A percentile compares a stretch with the other conserved stretches of the same genome.
Conservation (phyloP, 257 asterid genomes). For the Petunia secreta region DNA sequence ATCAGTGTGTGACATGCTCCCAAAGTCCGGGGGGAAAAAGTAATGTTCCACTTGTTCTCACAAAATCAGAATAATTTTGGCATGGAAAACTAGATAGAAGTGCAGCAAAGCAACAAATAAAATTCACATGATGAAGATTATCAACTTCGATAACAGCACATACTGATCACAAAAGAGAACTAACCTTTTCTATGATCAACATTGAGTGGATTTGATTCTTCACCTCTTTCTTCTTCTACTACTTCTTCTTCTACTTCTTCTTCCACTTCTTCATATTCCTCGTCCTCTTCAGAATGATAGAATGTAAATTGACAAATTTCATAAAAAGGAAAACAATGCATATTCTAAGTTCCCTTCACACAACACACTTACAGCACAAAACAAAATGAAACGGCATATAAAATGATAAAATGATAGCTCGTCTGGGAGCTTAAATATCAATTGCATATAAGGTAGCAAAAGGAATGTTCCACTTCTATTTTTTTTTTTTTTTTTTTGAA, state of each 20-base stretch:
- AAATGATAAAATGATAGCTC: neutral
- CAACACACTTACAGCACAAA: neutral
- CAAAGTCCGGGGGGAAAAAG: too few relatives aligned
- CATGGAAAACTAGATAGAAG: conserved; percentile 10
- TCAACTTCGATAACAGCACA: neutral
- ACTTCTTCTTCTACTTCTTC: neutral
- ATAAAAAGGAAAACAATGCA: too few relatives aligned
- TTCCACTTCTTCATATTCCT: neutral
- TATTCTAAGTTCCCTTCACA: neutral
- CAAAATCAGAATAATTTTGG: neutral
- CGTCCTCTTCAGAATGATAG: too few relatives aligned
- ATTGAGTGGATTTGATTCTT: conserved; percentile 13
- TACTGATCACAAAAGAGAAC: conserved; percentile 7
- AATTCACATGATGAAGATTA: neutral
- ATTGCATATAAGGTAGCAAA: neutral
- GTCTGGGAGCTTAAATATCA: neutral
- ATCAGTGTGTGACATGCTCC: too few relatives aligned
- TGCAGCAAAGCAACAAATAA: neutral
- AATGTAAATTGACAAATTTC: too few relatives aligned
- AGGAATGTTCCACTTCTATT: too few relatives aligned
- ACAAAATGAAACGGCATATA: neutral
- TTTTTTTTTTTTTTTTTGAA: too few relatives aligned
- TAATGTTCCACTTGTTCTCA: neutral
- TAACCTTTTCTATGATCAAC: conserved; percentile 15
- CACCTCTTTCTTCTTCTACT: neutral